Conservation (phyloP, 2,329 filamentous ascomycete genomes). For the Scytalidium lignicola region DNA sequence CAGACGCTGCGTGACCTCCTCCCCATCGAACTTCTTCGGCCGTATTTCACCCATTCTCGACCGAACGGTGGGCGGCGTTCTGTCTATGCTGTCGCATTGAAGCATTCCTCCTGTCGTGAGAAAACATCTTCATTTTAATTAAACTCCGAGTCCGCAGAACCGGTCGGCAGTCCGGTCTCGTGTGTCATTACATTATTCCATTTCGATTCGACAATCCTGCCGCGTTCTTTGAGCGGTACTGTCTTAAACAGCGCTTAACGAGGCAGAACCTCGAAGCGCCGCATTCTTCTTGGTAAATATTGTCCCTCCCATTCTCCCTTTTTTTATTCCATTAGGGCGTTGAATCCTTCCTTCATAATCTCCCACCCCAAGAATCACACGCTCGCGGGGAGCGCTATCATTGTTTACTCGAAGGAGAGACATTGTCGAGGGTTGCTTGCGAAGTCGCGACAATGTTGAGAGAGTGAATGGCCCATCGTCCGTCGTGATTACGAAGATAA, state of each 20-base stretch:
- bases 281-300: slow-evolving; percentile 19
- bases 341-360: slow-evolving; percentile 3
- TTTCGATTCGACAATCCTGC: background rate
- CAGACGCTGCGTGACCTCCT: background rate
- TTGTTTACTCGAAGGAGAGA: no score
- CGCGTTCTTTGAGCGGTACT: background rate
- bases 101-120: background rate
- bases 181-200: background rate
- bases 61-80: background rate
- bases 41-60: background rate
- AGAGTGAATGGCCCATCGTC: no score
- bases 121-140: background rate
- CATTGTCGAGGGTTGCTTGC: no score
- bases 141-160: background rate
- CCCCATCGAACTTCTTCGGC: background rate
- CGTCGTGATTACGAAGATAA: background rate
- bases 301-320: slow-evolving; percentile 8
- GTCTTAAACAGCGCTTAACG: background rate
- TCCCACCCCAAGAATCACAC: background rate
- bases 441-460: no score
- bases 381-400: no score
- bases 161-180: background rate
- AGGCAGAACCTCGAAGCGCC: slow-evolving; percentile 15
- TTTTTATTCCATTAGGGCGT: background rate
- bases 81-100: background rate